Conservation (phyloP, 495 filamentous ascomycete species). For the Aspergillus incahuasiensis region DNA sequence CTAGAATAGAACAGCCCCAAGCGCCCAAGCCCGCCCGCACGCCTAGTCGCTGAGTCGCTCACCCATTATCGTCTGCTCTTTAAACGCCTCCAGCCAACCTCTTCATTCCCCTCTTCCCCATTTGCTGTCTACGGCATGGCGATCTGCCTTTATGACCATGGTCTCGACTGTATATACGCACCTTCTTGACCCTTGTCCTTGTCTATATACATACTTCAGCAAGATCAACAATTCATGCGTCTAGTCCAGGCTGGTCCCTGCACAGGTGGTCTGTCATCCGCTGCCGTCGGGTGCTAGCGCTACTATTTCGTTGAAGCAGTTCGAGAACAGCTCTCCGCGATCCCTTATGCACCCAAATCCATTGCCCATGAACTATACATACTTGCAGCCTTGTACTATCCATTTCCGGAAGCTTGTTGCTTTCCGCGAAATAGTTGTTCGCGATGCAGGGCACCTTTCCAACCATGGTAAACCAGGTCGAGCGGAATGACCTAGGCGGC, state of each 20-base stretch:
- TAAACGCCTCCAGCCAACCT: conserved; percentile 20
- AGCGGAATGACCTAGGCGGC: conserved; percentile 26
- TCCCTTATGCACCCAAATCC: conserved; percentile 3
- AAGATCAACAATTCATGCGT: conserved; percentile 14
- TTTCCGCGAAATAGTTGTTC: not conserved
- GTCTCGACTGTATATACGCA: conserved; percentile 7
- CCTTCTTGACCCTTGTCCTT: conserved; percentile 1
- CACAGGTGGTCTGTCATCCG: conserved; percentile 5
- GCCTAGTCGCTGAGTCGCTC: not conserved
- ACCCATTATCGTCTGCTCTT: conserved; percentile 17
- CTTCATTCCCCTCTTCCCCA: conserved; percentile 12
- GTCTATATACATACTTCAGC: conserved; percentile 1
- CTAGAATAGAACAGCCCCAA: too few relatives aligned
- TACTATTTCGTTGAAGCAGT: conserved; percentile 5
- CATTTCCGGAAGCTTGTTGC: not conserved
- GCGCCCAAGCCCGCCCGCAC: too few relatives aligned
- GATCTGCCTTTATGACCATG: conserved; percentile 9
- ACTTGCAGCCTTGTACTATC: not conserved
- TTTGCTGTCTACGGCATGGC: conserved; percentile 15
- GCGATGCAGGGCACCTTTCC: conserved; percentile 35
- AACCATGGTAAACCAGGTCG: conserved; percentile 32
- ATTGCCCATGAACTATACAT: not conserved
- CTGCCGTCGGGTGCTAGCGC: not conserved
- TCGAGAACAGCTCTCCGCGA: not conserved
- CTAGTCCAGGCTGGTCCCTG: conserved; percentile 21